Base-by-base conservation (phyloP, 768 basidiomycete genomes). In the Kwoniella sp. region DNA sequence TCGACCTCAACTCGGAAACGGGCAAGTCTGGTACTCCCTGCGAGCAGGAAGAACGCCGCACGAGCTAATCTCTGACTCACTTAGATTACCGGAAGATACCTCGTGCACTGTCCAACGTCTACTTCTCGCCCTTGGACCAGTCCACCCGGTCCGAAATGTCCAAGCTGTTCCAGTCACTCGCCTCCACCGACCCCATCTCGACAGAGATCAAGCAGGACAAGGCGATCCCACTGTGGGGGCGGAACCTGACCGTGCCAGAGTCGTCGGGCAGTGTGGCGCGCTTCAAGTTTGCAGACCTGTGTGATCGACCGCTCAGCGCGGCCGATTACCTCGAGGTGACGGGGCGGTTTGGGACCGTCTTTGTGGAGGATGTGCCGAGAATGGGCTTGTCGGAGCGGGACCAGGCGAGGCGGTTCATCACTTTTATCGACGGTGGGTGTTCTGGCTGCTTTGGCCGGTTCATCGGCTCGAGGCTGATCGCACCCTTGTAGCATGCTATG, bases 281-380 rank as follows among this genome's bases (percentile, higher is more conserved):
- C 72, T 96, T 98, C 73, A 79, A 78, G 11, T 99, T 99, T 70
- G 69, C 81, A 3, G 83, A 92, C 53, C 78, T 99, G 15, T 99
- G 95, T 66, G 88, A 87, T 0, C 81, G 82, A 62, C 88, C 92
- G 0, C 76, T 95, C 65, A 88, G 88, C 65, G 93, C 95, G 20
- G 90, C 90, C 1, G 95, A 99, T 73, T 99, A 98, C 74, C 71
- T 99, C 32, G 90, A 96, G 76, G 82, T 99, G 50, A 93, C 92
- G 3, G 83, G 83, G 65, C 83, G 79, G 26, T 99, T 95, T 70
- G 80, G 81, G 25, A 93, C 90, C 12, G 78, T 99, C 14, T 98
- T 99, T 68, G 77, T 99, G 28, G 77, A 84, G 36, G 85, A 89
- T 65, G 83, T 98, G 26, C 88, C 87, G 39, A 87, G 88, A 78